Evolutionary conservation across 2,329 filamentous ascomycete species (phyloP), one percentile per base, ranked within the genome.

Genomic region (Arthrobotrys sphaeroides): DNA sequence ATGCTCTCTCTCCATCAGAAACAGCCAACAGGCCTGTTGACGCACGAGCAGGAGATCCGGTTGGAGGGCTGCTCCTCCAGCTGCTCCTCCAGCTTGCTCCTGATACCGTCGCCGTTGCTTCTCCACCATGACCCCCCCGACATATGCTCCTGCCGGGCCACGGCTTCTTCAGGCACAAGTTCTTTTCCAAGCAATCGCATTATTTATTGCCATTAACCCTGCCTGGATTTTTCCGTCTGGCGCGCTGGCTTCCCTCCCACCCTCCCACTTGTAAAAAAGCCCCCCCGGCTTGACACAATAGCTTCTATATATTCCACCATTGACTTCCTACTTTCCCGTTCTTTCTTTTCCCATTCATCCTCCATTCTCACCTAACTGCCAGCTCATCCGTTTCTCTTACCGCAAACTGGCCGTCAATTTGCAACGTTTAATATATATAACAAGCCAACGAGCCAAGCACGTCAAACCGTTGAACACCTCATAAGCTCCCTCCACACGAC

Each of bases 211-310:
- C 40, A 62, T 53, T 51, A 66, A 53, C 69, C 69, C 69, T 66
- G 69, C 61, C n/a, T 73, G 53, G 69, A 73, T 73, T 73, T 73
- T 73, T 73, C 69, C 69, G 69, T 73, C 61, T 38, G 43, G 59
- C 59, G 57, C 67, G 40, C 47, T 72, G 47, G 24, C 45, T 65
- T 33, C 33, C 42, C 45, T 53, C 18, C 40, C 53, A 33, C 24
- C 45, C 38, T 38, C 59, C 59, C 47, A 55, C 51, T 38, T 55
- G 51, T 55, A 38, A 55, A 38, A n/a, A 33, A n/a, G n/a, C 45
- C 38, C 43, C 57, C 38, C 42, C 20, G 36, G 26, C 69, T 53
- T 43, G 20, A 67, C 77, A 49, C 64, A 59, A 43, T 61, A 33
- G 42, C 66, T 53, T 65, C 64, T 72, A 72, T 74, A 77, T 72